Evolutionary conservation across 73 alveolate species (phyloP).

Genomic region (Paramecium bursaria): DNA sequence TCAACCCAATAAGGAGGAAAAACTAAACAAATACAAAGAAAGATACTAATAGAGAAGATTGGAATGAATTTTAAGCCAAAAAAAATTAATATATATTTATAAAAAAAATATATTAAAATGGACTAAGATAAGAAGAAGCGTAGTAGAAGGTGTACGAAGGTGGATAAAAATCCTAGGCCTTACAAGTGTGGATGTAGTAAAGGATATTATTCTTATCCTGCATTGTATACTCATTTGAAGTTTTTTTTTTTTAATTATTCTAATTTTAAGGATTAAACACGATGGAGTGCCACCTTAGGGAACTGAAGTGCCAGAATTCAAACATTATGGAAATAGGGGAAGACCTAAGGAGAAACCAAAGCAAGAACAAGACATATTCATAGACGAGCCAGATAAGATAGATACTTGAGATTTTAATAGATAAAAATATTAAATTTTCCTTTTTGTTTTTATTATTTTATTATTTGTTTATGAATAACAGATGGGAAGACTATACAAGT

Average conservation of each 20-base stretch:
- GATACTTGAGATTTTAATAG: too few species aligned
- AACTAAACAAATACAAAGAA: background rate
- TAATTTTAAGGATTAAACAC: slow-evolving; percentile 80
- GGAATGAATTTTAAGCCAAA: background rate
- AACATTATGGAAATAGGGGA: slow-evolving; percentile 95
- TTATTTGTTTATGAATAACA: too few species aligned
- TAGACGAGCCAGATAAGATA: too few species aligned
- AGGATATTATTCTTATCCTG: slow-evolving; percentile 96
- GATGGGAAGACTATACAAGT: too few species aligned
- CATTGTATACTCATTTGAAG: slow-evolving; percentile 98
- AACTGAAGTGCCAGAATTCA: slow-evolving; percentile 89
- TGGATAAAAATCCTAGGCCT: slow-evolving; percentile 91
- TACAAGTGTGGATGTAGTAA: slow-evolving; percentile 98
- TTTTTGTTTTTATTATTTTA: too few species aligned
- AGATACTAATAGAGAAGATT: background rate
- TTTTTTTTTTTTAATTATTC: background rate
- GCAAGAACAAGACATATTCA: slow-evolving; percentile 28
- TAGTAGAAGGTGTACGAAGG: slow-evolving; percentile 90
- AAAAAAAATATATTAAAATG: background rate
- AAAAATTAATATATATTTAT: background rate
- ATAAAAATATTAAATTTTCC: too few species aligned
- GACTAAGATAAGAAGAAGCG: background rate
- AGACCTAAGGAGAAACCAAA: slow-evolving; percentile 89
- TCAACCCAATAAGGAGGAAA: background rate
- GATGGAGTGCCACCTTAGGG: slow-evolving; percentile 89